phyloP scores from a whole-genome alignment of 345 rosid species.

The Acer saccharum region DNA sequence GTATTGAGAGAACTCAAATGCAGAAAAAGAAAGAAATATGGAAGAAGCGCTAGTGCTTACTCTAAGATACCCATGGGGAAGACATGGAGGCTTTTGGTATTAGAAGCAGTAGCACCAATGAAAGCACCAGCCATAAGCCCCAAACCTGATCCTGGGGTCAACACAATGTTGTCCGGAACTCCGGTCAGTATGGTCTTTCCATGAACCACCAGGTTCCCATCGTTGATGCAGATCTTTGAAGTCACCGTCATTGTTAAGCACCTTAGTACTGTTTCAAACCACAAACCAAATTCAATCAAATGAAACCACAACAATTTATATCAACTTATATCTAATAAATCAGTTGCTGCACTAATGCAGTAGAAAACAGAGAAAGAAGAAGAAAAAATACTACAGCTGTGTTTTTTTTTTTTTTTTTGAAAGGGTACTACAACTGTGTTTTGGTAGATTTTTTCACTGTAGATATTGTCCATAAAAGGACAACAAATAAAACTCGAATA shows the following conservation, averaged over 20 bases:
- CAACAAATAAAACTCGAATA: no score
- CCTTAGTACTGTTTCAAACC: conserved; percentile 19
- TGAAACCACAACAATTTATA: background rate
- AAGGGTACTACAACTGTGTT: no score
- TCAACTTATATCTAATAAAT: background rate
- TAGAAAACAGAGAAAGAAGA: background rate
- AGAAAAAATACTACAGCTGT: background rate
- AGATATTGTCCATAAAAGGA: no score
- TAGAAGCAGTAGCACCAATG: conserved; percentile 78
- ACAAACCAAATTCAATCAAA: background rate
- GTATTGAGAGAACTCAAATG: background rate
- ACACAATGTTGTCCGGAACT: conserved; percentile 75
- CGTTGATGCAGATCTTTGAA: conserved; percentile 67
- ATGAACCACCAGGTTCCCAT: conserved; percentile 84
- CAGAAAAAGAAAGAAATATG: no score
- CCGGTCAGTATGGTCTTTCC: conserved; percentile 90
- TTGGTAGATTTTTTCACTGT: background rate
- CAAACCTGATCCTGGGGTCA: conserved; percentile 68
- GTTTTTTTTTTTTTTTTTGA: no score
- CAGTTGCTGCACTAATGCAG: conserved; percentile 21
- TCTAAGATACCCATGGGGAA: conserved; percentile 84
- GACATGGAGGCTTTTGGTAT: conserved; percentile 89
- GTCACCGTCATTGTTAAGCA: conserved; percentile 76
- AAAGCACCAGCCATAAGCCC: conserved; percentile 78
- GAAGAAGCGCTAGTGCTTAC: conserved; percentile 39